A percentile compares a stretch with the other conserved stretches of the same genome.
These are phyloP conservation scores for Xanthoconium purpureum DNA, from an alignment of 768 basidiomycete genomes.

Conservation along the genomic window DNA sequence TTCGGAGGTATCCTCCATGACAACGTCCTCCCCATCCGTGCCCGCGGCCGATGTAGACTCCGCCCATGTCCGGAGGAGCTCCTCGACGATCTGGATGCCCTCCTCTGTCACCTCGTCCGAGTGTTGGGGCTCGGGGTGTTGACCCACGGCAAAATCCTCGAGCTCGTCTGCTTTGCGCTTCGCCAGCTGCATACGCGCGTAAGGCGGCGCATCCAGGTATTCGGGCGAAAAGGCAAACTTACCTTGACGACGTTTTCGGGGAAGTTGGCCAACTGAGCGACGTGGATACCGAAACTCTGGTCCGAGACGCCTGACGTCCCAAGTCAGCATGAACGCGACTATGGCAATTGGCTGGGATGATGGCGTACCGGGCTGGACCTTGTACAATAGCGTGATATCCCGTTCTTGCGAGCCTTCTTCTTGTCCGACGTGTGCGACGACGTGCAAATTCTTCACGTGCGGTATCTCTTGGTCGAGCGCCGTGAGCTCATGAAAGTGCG, in stretches of 20 bases:
- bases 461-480: slow-evolving; percentile 80
- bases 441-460: slow-evolving; percentile 93
- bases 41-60: slow-evolving; percentile 25
- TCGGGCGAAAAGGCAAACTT: slow-evolving; percentile 3
- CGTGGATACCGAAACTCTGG: slow-evolving; percentile 98
- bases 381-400: slow-evolving; percentile 80
- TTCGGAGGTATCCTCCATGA: slow-evolving; percentile 52
- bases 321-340: neutral
- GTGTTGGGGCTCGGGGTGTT: slow-evolving; percentile 42
- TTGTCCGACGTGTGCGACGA: slow-evolving; percentile 84
- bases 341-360: neutral
- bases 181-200: slow-evolving; percentile 58
- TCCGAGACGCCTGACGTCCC: slow-evolving; percentile 72
- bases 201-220: neutral
- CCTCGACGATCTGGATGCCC: slow-evolving; percentile 78
- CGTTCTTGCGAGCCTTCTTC: slow-evolving; percentile 47
- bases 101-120: slow-evolving; percentile 64
- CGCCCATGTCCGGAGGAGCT: slow-evolving; percentile 71
- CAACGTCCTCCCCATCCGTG: slow-evolving; percentile 43
- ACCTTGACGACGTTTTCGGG: slow-evolving; percentile 92
- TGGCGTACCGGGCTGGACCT: slow-evolving; percentile 69
- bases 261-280: slow-evolving; percentile 96
- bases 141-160: slow-evolving; percentile 69
- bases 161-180: slow-evolving; percentile 89
- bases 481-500: slow-evolving; percentile 97